These are phyloP conservation scores for Marsdenia floribunda DNA, from an alignment of 257 asterid genomes.

Conservation along the genomic window DNA sequence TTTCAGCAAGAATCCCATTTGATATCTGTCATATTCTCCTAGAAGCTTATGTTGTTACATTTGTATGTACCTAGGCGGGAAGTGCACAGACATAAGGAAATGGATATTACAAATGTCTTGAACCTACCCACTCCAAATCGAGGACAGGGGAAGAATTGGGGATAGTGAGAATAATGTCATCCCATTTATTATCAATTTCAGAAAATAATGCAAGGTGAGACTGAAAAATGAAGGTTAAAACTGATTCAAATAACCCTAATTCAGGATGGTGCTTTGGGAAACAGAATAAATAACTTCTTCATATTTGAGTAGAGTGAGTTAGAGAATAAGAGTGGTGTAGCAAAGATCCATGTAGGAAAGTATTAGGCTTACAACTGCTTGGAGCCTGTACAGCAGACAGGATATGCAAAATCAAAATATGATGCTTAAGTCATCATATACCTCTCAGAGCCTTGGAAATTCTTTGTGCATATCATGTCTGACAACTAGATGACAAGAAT, in stretches of 20 bases:
- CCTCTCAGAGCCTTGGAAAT: no score
- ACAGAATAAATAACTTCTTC: not conserved
- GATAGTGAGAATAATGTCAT: not conserved
- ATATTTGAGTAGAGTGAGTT: not conserved
- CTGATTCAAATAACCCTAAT: not conserved
- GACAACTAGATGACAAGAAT: not conserved
- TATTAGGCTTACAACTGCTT: not conserved
- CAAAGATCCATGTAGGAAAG: not conserved
- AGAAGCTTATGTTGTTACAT: not conserved
- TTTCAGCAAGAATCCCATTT: not conserved
- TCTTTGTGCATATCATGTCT: not conserved
- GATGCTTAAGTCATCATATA: not conserved
- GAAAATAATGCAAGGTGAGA: not conserved
- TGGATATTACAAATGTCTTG: not conserved
- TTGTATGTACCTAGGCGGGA: not conserved
- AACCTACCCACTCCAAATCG: not conserved
- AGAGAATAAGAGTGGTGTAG: not conserved
- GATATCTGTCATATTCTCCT: not conserved
- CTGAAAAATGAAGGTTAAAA: not conserved
- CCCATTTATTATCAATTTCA: not conserved
- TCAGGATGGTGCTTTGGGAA: not conserved
- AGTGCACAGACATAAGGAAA: not conserved
- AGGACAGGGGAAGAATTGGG: not conserved
- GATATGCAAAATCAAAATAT: not conserved
- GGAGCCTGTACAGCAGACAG: not conserved